Evolutionary conservation across 495 filamentous ascomycete genomes (phyloP).

Genomic region (Aspergillus sclerotiicarbonarius): DNA sequence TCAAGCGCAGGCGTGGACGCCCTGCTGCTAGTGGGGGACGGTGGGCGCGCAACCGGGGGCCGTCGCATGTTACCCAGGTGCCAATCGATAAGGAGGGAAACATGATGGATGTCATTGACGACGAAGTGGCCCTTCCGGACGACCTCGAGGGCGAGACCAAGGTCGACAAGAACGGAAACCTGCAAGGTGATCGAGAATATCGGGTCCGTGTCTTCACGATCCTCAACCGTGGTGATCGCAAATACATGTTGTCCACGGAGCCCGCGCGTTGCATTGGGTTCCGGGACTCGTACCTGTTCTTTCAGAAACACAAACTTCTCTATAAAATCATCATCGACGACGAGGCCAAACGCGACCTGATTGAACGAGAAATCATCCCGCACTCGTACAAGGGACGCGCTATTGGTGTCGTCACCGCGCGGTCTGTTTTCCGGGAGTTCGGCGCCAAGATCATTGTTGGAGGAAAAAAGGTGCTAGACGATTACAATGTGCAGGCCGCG

Average conservation of each 20-base stretch:
- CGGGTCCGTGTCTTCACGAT: conserved; percentile 92
- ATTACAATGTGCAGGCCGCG: conserved; percentile 81
- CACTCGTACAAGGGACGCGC: conserved; percentile 97
- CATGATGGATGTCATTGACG: conserved; percentile 83
- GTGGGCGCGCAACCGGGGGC: conserved; percentile 64
- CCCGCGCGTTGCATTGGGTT: conserved; percentile 96
- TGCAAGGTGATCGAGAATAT: conserved; percentile 82
- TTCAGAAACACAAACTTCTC: conserved; percentile 91
- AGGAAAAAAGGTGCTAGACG: conserved; percentile 79
- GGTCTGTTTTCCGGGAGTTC: conserved; percentile 96
- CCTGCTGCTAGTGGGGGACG: conserved; percentile 66
- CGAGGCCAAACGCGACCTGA: conserved; percentile 88
- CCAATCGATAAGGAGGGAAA: conserved; percentile 94
- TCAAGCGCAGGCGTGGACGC: conserved; percentile 65
- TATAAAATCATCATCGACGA: conserved; percentile 96
- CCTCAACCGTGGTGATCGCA: conserved; percentile 71
- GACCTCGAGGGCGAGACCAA: conserved; percentile 89
- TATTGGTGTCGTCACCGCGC: conserved; percentile 94
- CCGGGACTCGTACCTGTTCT: conserved; percentile 95
- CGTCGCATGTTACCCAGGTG: conserved; percentile 73
- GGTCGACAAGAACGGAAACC: conserved; percentile 81
- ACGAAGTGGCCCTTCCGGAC: conserved; percentile 85
- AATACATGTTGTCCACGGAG: conserved; percentile 98
- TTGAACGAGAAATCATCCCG: conserved; percentile 89
- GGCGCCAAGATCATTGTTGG: conserved; percentile 91